Evolutionary conservation across 371 early-diverging fungal species (phyloP), one percentile per base, ranked within the genome.

Genomic region (Actinomortierella wolfii): DNA sequence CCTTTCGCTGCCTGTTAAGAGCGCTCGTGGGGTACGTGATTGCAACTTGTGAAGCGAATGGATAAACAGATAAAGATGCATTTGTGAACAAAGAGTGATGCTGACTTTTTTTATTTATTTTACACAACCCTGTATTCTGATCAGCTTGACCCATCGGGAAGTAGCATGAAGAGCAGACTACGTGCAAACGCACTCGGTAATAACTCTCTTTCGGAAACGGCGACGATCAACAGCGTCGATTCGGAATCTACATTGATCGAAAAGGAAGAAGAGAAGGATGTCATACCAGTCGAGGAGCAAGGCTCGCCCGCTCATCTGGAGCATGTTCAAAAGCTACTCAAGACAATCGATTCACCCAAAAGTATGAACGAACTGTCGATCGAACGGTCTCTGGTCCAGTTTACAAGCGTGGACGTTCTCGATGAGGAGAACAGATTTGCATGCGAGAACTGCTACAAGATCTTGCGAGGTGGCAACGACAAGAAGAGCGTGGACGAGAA

Each of bases 401-500:
- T 73, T 49, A 73, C 74, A 4, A 67, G 59, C 40, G 74, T 73
- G 0, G 74, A 73, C 24, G 46, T 28, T 20, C 41, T 73, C 20
- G 74, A 73, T 8, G 74, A 63, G 11, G 59, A 73, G 20, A 59
- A 73, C 57, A 61, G 58, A 54, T 73, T 67, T 56, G 74, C 74
- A 2, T 73, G 74, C 43, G 74, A 67, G 43, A 73, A 73, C 43
- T 73, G 74, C 21, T 73, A 57, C 39, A 63, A 56, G 56, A n/a
- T 67, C 42, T 34, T 53, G 8, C 51, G 18, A 21, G 15, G 17
- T n/a, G 34, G 25, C 34, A 40, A 46, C 13, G 68, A 54, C 6
- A 21, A 48, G 24, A 42, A 57, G 6, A 46, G 18, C 15, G 23
- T 34, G 24, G 40, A 21, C 2, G 39, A 44, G 25, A 26, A 18